These are phyloP conservation scores for Cyberlindnera japonica DNA, from an alignment of 805 yeast species.

Conservation along the genomic window DNA sequence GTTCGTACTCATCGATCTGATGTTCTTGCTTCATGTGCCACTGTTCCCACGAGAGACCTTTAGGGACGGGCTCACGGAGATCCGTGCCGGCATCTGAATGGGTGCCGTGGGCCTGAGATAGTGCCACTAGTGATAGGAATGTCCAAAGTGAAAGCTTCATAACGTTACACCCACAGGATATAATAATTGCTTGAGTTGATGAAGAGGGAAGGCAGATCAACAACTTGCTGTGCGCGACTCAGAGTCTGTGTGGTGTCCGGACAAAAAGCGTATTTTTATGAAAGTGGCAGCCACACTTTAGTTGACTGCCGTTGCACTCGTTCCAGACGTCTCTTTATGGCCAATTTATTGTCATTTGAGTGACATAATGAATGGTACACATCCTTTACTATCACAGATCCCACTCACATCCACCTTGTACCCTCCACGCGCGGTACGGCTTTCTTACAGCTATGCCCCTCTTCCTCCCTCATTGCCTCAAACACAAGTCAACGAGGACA, in stretches of 20 bases:
- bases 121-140: background rate
- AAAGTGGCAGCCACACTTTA: too few relatives aligned
- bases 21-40: constrained; percentile 95
- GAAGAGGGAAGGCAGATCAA: background rate
- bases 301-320: too few relatives aligned
- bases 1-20: constrained; percentile 66
- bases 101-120: constrained; percentile 18
- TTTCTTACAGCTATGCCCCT: constrained; percentile 44
- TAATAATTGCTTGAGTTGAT: background rate
- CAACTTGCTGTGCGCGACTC: too few relatives aligned
- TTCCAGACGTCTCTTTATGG: too few relatives aligned
- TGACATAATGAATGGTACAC: constrained; percentile 4
- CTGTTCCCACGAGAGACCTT: constrained; percentile 64
- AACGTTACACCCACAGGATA: background rate
- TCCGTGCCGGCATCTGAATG: constrained; percentile 21
- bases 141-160: background rate
- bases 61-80: constrained; percentile 40
- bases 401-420: constrained; percentile 50
- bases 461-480: constrained; percentile 34
- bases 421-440: constrained; percentile 53
- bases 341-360: background rate
- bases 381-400: constrained; percentile 30
- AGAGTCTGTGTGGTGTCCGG: background rate
- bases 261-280: too few relatives aligned
- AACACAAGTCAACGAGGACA: constrained; percentile 28